Percentiles rank a stretch among this genome's conserved stretches.
These are phyloP conservation scores for Syzygium aromaticum DNA, from an alignment of 345 rosid species.

Conservation along the genomic window DNA sequence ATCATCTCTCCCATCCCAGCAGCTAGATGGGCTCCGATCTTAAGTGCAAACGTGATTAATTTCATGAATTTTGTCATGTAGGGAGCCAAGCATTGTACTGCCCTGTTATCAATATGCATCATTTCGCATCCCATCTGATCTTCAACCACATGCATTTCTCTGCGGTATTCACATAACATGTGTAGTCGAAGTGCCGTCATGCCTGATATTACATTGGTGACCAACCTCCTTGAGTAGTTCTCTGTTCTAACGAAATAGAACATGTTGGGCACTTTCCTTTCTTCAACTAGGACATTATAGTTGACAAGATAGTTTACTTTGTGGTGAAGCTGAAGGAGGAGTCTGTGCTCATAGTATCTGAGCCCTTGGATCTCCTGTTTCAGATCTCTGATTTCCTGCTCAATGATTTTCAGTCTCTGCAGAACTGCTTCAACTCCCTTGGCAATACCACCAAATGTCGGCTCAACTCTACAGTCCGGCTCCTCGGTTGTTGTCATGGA, in stretches of 20 bases:
- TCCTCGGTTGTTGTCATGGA: constrained; percentile 16
- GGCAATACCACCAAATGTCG: constrained; percentile 84
- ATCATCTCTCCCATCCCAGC: constrained; percentile 90
- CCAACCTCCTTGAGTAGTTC: constrained; percentile 76
- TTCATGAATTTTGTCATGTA: constrained; percentile 84
- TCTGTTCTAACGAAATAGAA: constrained; percentile 72
- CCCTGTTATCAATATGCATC: constrained; percentile 81
- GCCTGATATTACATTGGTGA: constrained; percentile 70
- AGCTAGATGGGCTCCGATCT: constrained; percentile 91
- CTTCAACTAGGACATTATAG: constrained; percentile 77
- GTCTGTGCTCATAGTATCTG: constrained; percentile 81
- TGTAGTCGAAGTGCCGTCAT: constrained; percentile 78
- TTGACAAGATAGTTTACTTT: constrained; percentile 86
- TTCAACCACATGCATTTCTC: constrained; percentile 89
- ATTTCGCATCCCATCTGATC: constrained; percentile 84
- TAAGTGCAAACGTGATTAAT: constrained; percentile 72
- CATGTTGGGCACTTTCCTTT: constrained; percentile 90
- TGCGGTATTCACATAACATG: constrained; percentile 82
- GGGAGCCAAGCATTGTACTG: constrained; percentile 70
- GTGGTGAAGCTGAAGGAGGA: constrained; percentile 80
- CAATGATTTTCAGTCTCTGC: constrained; percentile 84
- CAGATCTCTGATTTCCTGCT: constrained; percentile 88
- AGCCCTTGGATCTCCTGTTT: constrained; percentile 97
- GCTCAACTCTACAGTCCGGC: constrained; percentile 45
- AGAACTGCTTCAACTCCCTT: constrained; percentile 82